phyloP scores from a whole-genome alignment of 805 yeast genomes.

The Jamesozyma jinghongensis region DNA sequence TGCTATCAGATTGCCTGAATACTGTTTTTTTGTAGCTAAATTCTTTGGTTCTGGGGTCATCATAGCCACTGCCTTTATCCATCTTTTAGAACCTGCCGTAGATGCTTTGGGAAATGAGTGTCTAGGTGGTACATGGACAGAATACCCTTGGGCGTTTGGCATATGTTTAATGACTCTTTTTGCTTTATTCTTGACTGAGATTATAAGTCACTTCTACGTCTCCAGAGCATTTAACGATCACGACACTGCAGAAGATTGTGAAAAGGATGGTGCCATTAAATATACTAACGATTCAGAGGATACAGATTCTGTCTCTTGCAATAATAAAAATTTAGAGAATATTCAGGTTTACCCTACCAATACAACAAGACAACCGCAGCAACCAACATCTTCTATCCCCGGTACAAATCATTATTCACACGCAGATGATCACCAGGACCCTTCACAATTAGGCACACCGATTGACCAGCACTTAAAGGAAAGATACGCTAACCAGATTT shows the following conservation, averaged over 20 bases:
- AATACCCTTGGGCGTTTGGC: conserved; percentile 51
- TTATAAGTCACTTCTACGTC: conserved; percentile 38
- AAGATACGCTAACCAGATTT: conserved; percentile 46
- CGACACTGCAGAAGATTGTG: conserved; percentile 6
- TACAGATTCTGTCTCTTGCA: background rate
- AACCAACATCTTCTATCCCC: conserved; percentile 1
- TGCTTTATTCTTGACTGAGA: conserved; percentile 40
- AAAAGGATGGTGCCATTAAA: conserved; percentile 6
- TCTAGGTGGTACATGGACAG: conserved; percentile 49
- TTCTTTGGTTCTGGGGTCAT: conserved; percentile 74
- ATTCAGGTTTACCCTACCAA: background rate
- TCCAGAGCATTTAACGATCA: conserved; percentile 17
- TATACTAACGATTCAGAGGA: background rate
- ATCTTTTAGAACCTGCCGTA: conserved; percentile 47
- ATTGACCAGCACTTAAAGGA: conserved; percentile 28
- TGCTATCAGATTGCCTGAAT: conserved; percentile 46
- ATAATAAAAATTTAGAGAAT: too few relatives aligned
- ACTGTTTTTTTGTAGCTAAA: conserved; percentile 57
- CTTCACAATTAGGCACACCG: conserved; percentile 8
- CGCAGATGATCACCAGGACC: conserved; percentile 10
- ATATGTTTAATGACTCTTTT: conserved; percentile 41
- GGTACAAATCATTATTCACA: conserved; percentile 11
- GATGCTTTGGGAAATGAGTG: conserved; percentile 37
- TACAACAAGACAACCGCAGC: background rate
- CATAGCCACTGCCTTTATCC: conserved; percentile 67